Percentiles rank a stretch among this genome's conserved stretches.
Evolutionary conservation across 2,329 filamentous ascomycete species (phyloP).

Genomic region (Thielaviopsis ethacetica): DNA sequence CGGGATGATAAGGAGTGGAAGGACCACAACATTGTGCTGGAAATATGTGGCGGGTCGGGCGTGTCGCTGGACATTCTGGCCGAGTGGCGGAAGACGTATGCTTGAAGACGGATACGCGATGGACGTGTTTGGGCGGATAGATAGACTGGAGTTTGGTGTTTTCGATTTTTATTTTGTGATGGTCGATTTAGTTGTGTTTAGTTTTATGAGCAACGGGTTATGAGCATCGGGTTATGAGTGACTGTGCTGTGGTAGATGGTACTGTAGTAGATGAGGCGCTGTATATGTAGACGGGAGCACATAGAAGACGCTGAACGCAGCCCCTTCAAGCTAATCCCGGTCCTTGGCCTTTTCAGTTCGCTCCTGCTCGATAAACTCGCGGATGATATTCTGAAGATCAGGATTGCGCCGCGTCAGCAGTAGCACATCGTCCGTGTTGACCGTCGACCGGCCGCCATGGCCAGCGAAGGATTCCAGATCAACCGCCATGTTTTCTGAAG

Average conservation of each 20-base stretch:
- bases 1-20: slow-evolving; percentile 42
- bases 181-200: background rate
- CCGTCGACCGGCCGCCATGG: slow-evolving; percentile 65
- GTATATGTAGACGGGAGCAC: background rate
- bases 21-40: slow-evolving; percentile 59
- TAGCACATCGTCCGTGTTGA: slow-evolving; percentile 76
- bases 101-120: background rate
- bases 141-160: background rate
- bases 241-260: background rate
- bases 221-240: too few species aligned
- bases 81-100: slow-evolving; percentile 36
- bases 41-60: slow-evolving; percentile 68
- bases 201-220: background rate
- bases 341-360: slow-evolving; percentile 26
- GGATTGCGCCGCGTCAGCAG: slow-evolving; percentile 77
- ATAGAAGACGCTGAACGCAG: too few species aligned
- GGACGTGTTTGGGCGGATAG: background rate
- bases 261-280: background rate
- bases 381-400: slow-evolving; percentile 61
- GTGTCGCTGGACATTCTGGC: slow-evolving; percentile 45
- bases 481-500: slow-evolving; percentile 34
- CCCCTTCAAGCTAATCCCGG: background rate
- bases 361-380: slow-evolving; percentile 46
- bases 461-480: slow-evolving; percentile 43
- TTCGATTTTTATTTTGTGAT: background rate